Conservation (phyloP, 495 filamentous ascomycete species). For the Hypoxylon lienhwacheense region DNA sequence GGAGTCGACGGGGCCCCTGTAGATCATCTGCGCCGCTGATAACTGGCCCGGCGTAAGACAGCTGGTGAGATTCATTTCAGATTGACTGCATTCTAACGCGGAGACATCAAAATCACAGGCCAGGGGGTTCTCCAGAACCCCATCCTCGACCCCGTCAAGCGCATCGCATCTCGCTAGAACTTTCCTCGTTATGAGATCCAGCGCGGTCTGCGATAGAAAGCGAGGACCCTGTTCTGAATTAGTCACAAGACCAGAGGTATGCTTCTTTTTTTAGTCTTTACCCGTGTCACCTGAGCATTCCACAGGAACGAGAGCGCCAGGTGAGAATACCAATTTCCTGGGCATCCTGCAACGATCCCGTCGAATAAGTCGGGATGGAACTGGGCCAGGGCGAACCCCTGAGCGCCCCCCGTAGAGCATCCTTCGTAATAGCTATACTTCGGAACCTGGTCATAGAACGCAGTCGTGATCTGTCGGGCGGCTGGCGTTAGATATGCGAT, state of each 20-base stretch:
- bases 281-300: constrained; percentile 41
- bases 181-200: constrained; percentile 41
- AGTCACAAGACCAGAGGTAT: neutral
- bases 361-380: constrained; percentile 48
- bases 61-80: constrained; percentile 17
- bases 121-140: constrained; percentile 46
- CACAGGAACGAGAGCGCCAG: constrained; percentile 48
- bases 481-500: constrained; percentile 43
- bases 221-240: constrained; percentile 8
- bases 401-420: constrained; percentile 52
- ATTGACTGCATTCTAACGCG: constrained; percentile 35
- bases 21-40: constrained; percentile 34
- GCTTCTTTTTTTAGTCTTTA: constrained; percentile 1
- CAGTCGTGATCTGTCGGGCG: constrained; percentile 34
- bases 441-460: constrained; percentile 39
- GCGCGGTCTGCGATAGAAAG: constrained; percentile 36
- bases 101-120: constrained; percentile 44
- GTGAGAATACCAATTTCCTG: constrained; percentile 51
- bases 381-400: constrained; percentile 51
- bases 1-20: constrained; percentile 32
- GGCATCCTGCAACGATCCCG: constrained; percentile 46
- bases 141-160: constrained; percentile 45
- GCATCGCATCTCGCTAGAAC: constrained; percentile 44
- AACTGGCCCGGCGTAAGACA: constrained; percentile 42
- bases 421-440: constrained; percentile 46